Evolutionary conservation across 139 green algal species (phyloP), one percentile per base, ranked within the genome.

Genomic region (Nannochloris sp.): DNA sequence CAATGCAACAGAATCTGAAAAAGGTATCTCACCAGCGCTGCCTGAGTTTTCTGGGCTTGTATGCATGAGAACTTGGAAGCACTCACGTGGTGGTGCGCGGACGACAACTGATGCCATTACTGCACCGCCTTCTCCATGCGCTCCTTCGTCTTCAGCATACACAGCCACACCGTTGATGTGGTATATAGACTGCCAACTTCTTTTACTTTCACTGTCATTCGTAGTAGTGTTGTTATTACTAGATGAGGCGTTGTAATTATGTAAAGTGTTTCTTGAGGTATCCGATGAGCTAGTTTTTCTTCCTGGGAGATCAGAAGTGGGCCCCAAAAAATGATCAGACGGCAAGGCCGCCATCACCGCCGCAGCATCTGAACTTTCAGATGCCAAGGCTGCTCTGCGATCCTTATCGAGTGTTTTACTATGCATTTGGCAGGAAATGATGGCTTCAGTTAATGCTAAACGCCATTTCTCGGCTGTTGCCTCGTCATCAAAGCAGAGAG

Each of bases 71-170:
- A 12, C 38, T 25, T 23, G n/a, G 61, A 83, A 80, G 51, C 37
- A 63, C 32, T 67, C 57, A 15, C 64, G 27, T 2, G 77, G 77
- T 2, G 65, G 37, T 38, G 61, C 45, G 6, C 75, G 70, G 45
- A 84, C 74, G 3, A 76, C 60, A 3, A 61, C 58, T 2, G 74
- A 80, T 34, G 74, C 65, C 77, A 84, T 84, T 37, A 80, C 54
- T 3, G 74, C 77, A 12, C 30, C 76, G 25, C 73, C 77, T 7
- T 68, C 55, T 4, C 74, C 74, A 9, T 75, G 54, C 12, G 27
- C 15, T 33, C 25, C 48, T 44, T 72, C 44, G 23, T 71, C 67
- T 23, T 78, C 71, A 1, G 38, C 67, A 61, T 72, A 77, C 8
- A 77, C 58, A 5, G 71, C 55, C 58, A 78, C 64, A 4, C 71